Evolutionary conservation across 2,329 filamentous ascomycete genomes (phyloP).

Genomic region (Thyridium curvatum): DNA sequence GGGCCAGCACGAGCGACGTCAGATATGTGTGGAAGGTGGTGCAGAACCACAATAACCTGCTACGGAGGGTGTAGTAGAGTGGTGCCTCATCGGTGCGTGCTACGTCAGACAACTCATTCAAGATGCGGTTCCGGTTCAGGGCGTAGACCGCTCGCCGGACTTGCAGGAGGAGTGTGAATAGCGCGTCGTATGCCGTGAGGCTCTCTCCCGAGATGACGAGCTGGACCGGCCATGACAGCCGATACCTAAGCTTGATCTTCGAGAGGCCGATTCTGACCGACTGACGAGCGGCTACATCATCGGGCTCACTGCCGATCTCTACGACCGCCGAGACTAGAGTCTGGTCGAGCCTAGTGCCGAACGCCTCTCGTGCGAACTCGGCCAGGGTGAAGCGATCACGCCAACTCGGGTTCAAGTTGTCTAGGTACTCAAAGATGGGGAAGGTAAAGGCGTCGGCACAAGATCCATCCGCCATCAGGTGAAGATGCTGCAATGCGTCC

Average conservation of each 20-base stretch:
- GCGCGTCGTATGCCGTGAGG: conserved; percentile 59
- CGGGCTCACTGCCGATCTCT: conserved; percentile 24
- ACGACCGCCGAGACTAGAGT: conserved; percentile 58
- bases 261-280: conserved; percentile 58
- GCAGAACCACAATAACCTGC: conserved; percentile 71
- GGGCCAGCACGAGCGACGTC: conserved; percentile 63
- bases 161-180: conserved; percentile 75
- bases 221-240: conserved; percentile 57
- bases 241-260: conserved; percentile 60
- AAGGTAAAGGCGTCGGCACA: conserved; percentile 59
- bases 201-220: conserved; percentile 68
- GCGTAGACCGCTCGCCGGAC: conserved; percentile 63
- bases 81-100: conserved; percentile 15
- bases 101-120: conserved; percentile 24
- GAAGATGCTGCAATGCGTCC: conserved; percentile 63
- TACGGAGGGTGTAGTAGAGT: conserved; percentile 54
- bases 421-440: conserved; percentile 69
- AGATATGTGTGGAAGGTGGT: conserved; percentile 71
- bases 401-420: conserved; percentile 57
- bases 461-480: conserved; percentile 70
- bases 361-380: conserved; percentile 68
- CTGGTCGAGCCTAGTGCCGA: conserved; percentile 50
- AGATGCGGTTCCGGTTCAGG: conserved; percentile 49
- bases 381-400: conserved; percentile 77
- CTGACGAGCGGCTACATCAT: conserved; percentile 38